Conservation (phyloP, 345 rosid genomes). For the Cardamine chenopodiifolia region DNA sequence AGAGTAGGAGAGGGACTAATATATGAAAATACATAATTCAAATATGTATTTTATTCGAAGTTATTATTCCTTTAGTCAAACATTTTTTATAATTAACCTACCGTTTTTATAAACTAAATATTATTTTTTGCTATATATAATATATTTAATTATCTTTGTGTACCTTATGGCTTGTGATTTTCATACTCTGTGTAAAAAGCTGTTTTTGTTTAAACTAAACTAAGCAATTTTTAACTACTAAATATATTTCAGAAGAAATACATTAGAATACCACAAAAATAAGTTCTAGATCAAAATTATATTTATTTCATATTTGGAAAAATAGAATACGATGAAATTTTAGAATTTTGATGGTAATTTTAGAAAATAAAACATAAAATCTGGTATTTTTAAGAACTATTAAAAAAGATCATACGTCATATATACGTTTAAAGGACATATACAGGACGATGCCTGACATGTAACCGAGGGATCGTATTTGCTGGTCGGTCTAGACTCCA, state of each 20-base stretch:
- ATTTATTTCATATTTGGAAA: too few species aligned
- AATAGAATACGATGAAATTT: background rate
- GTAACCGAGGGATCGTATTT: background rate
- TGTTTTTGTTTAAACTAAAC: background rate
- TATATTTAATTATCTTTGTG: background rate
- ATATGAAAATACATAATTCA: background rate
- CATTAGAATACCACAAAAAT: background rate
- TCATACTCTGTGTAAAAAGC: background rate
- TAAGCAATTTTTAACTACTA: background rate
- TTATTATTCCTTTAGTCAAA: background rate
- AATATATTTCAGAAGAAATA: background rate
- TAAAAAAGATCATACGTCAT: background rate
- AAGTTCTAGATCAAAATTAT: background rate
- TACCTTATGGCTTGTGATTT: background rate
- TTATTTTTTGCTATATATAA: background rate
- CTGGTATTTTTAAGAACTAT: background rate
- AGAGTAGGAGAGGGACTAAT: slow-evolving; percentile 7
- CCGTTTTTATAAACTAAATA: background rate
- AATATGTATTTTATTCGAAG: background rate
- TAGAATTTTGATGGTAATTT: background rate
- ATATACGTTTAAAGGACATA: background rate
- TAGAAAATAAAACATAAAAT: background rate
- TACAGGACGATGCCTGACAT: slow-evolving; percentile 1
- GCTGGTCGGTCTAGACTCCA: slow-evolving; percentile 18
- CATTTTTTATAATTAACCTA: background rate